Base-by-base conservation (phyloP, 2,329 filamentous ascomycete species). In the Epichloe uncinata region DNA sequence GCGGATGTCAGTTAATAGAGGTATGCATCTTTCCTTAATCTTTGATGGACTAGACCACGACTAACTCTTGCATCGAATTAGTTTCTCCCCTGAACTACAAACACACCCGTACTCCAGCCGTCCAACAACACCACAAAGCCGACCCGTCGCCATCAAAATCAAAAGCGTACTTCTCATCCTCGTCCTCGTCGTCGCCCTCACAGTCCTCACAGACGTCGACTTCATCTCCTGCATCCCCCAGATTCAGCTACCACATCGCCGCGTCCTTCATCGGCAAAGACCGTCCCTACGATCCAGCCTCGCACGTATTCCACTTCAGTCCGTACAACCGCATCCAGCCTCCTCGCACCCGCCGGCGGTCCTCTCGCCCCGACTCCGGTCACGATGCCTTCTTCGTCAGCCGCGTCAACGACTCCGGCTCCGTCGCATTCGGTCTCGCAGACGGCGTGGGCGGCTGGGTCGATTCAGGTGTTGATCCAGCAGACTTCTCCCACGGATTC, bases 361-460 rank as follows among this genome's bases (percentile, higher is more conserved):
- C 64, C 35, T 60, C 62, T 33, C 80, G 85, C 22, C 86, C 84
- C 46, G 84, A 81, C 52, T 93, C 86, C 47, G 93, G 93, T 15
- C 90, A 98, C 68, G 93, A 98, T 74, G 87, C 93, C 51, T 97
- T 96, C 71, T 98, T 98, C 68, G 84, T 93, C 58, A 79, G 85
- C 61, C 80, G 82, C 22, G 73, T 96, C n/a, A 87, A 85, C 47
- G 78, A 81, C 55, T 77, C 77, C 1, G 75, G 81, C 37, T 75
- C 81, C 40, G 78, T 95, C 11, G 87, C 90, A 0, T 84, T 98
- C 57, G 93, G 88, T 16, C 79, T 98, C 22, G 89, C 90, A 48
- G 93, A 98, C 64, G 93, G 93, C 11, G 93, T 98, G 0, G 93
- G 93, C 45, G 93, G 93, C 36, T 98, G 93, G 90, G 81, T 85